Evolutionary conservation across 1,284 basidiomycete species (phyloP).

Genomic region (Coriolopsis trogii): DNA sequence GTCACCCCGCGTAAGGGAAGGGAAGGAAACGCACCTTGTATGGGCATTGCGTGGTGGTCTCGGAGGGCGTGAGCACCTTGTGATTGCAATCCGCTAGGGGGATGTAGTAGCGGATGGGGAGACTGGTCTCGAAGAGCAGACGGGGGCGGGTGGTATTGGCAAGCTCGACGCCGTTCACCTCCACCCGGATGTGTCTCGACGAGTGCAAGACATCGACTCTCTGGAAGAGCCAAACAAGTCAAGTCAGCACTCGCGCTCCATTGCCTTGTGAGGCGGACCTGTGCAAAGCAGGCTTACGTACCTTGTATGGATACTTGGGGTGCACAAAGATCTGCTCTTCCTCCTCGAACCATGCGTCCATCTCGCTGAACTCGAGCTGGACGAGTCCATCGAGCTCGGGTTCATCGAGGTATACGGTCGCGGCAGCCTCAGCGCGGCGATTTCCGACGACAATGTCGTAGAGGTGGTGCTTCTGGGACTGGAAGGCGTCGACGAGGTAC

Average conservation of each 20-base stretch:
- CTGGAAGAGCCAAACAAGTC: slow-evolving; percentile 32
- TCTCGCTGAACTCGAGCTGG: slow-evolving; percentile 50
- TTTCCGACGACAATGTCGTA: slow-evolving; percentile 53
- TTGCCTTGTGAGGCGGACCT: not conserved
- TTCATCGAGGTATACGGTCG: slow-evolving; percentile 46
- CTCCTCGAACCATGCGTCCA: slow-evolving; percentile 71
- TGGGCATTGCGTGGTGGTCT: slow-evolving; percentile 53
- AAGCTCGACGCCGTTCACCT: slow-evolving; percentile 61
- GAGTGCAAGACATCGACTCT: slow-evolving; percentile 63
- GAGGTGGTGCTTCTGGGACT: slow-evolving; percentile 28
- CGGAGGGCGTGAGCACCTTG: slow-evolving; percentile 52
- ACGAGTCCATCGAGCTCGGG: slow-evolving; percentile 49
- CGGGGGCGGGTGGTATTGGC: slow-evolving; percentile 58
- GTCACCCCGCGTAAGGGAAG: not conserved
- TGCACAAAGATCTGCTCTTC: slow-evolving; percentile 63
- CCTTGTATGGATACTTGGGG: slow-evolving; percentile 72
- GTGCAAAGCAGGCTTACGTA: slow-evolving; percentile 23
- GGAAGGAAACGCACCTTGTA: slow-evolving; percentile 55
- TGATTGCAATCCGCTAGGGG: slow-evolving; percentile 57
- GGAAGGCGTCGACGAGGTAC: slow-evolving; percentile 40
- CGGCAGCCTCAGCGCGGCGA: slow-evolving; percentile 41
- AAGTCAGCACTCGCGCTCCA: not conserved
- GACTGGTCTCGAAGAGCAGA: slow-evolving; percentile 60
- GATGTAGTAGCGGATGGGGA: slow-evolving; percentile 63
- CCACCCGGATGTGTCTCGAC: slow-evolving; percentile 61